Conservation (phyloP, 192 early-diverging fungal species). For the Coemansia sp. region DNA sequence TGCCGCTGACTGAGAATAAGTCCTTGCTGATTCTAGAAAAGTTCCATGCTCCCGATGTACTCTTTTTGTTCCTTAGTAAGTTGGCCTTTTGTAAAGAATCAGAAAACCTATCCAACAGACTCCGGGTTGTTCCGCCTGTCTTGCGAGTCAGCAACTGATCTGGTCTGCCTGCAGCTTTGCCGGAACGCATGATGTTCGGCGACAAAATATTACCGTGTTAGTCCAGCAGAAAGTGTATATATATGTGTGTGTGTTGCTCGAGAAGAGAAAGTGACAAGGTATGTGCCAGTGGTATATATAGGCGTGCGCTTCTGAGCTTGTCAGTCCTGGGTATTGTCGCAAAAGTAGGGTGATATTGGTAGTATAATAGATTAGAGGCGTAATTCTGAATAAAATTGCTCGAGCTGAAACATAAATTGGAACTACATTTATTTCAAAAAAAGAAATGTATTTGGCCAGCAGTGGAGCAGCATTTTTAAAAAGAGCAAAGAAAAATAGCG, state of each 20-base stretch:
- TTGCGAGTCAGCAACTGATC: background rate
- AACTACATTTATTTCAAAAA: too few relatives aligned
- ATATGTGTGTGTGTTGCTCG: background rate
- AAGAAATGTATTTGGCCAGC: too few relatives aligned
- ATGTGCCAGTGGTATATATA: too few relatives aligned
- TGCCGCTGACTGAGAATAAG: background rate
- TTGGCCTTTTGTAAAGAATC: slow-evolving; percentile 2
- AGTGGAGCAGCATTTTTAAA: too few relatives aligned
- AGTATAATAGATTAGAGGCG: too few relatives aligned
- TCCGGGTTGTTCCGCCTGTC: background rate
- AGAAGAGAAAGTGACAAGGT: too few relatives aligned
- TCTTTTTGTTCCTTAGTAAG: background rate
- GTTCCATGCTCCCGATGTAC: background rate
- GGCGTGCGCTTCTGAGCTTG: too few relatives aligned
- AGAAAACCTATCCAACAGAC: background rate
- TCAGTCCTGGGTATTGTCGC: too few relatives aligned
- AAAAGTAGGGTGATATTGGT: too few relatives aligned
- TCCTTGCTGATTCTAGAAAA: background rate
- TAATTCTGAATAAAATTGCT: too few relatives aligned
- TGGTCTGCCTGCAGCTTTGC: background rate
- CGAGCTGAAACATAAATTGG: too few relatives aligned
- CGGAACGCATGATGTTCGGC: slow-evolving; percentile 2
- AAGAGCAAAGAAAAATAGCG: background rate
- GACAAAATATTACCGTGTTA: background rate
- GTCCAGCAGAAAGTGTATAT: slow-evolving; percentile 3